Base-by-base conservation (phyloP, 2,329 filamentous ascomycete genomes). In the Ophidiomyces ophidiicola region DNA sequence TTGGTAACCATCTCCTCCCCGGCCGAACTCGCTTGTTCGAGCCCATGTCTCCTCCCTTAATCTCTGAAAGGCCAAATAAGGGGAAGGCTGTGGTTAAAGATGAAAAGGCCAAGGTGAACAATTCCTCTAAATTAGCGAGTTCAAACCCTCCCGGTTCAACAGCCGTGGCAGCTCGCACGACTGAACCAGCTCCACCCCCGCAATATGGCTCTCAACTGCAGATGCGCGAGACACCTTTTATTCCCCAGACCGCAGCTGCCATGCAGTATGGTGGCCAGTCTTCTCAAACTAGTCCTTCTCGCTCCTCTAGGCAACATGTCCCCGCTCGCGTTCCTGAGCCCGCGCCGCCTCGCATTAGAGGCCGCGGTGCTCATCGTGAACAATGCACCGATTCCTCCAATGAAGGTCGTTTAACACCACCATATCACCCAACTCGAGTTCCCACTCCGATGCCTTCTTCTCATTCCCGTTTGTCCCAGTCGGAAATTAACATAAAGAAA, bases 1-100 rank as follows among this genome's bases (percentile, higher is more conserved):
- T 52, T 32, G 52, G 52, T 5, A 43, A 51, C 26, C 50, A 54
- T 44, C 31, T 50, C n/a, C 43, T 53, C 3, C 52, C 51, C 24
- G 50, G 52, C 21, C 41, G 43, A 8, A 19, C 19, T 6, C 14
- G 17, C n/a, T 23, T 37, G 21, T 8, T 6, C 1, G 24, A 41
- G 3, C 12, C 29, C 28, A 19, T 12, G 15, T 10, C 30, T 23
- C n/a, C 18, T 14, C 7, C 18, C 10, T 5, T 12, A 7, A 6
- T n/a, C 21, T 4, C 15, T 21, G 17, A 23, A 17, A n/a, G 5
- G 21, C 15, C n/a, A 19, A 11, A 23, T 4, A 15, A 31, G 17
- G 34, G 6, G 17, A 29, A 28, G 12, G 2, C 20, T n/a, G 24
- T 8, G 2, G 15, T 5, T 23, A 33, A 8, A 33, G 31, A 33